Evolutionary conservation across 129 eudicot genomes (phyloP).

Genomic region (Pseudognaphalium luteoalbum): DNA sequence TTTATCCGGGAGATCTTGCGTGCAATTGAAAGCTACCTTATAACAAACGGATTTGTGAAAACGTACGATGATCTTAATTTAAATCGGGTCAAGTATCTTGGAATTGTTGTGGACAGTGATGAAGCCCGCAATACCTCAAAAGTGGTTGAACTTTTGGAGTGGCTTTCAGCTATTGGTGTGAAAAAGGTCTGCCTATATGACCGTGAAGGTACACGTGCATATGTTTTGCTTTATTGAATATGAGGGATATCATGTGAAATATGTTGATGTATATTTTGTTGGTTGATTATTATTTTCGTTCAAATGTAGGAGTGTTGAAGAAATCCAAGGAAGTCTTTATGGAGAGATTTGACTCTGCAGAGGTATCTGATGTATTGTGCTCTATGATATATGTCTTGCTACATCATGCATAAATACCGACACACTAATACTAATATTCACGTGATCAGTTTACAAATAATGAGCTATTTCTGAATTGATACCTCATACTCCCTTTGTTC

Average conservation of each 20-base stretch:
- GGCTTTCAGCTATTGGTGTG: slow-evolving; percentile 70
- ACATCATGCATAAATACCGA: background rate
- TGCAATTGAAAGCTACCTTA: slow-evolving; percentile 62
- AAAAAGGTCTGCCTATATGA: slow-evolving; percentile 77
- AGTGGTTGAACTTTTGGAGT: slow-evolving; percentile 61
- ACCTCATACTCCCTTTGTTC: background rate
- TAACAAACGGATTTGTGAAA: slow-evolving; percentile 50
- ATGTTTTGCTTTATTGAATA: background rate
- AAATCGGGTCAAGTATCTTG: slow-evolving; percentile 62
- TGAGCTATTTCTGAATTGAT: no score
- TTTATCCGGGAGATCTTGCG: slow-evolving; percentile 34
- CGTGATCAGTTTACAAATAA: background rate
- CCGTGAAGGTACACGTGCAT: slow-evolving; percentile 56
- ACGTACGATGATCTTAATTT: slow-evolving; percentile 49
- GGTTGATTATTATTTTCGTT: slow-evolving; percentile 11
- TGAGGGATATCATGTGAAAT: background rate
- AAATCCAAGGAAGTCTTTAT: slow-evolving; percentile 53
- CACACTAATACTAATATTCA: background rate
- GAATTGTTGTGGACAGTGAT: slow-evolving; percentile 79
- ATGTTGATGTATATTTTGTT: background rate
- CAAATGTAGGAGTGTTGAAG: slow-evolving; percentile 70
- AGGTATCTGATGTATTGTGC: slow-evolving; percentile 42
- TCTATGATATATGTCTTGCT: slow-evolving; percentile 21
- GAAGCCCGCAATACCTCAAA: slow-evolving; percentile 65
- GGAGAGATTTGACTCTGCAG: slow-evolving; percentile 41